Evolutionary conservation across 306 rosid species (phyloP), one percentile per base, ranked within the genome.

Genomic region (Vachellia pachyceras): DNA sequence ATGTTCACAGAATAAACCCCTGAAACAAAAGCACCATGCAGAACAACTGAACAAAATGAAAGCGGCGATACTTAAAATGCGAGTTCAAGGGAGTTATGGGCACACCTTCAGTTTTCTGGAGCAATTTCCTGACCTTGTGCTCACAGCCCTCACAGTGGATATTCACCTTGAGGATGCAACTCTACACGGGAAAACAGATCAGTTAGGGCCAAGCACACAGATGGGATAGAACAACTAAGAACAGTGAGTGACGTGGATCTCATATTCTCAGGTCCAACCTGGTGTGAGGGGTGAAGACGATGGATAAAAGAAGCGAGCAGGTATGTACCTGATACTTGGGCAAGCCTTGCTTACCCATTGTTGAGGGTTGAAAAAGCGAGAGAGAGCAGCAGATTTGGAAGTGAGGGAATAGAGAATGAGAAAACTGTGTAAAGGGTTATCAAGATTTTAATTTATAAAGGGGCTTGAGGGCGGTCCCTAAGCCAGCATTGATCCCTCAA

Each of bases 131-230:
- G 0, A 95, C 97, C 86, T 91, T 91, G 77, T 90, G 85, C 77
- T 85, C 91, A 80, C 98, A 95, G 3, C 99, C 99, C 14, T 92
- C 96, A 33, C 99, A 95, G 84, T 92, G 90, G 77, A 95, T 93
- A 74, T 90, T 90, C 3, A 95, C 98, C 75, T 88, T 89, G 55
- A 91, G 92, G 73, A 88, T 87, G 76, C 89, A 95, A 69, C 86
- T 89, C 99, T 93, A 6, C 36, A 20, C 5, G 35, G 54, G 36
- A 41, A 69, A 69, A 71, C 47, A 82, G 55, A 80, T 52, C 40
- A 73, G 85, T 73, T 6, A 64, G 0, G 39, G 20, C 4, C 5
- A 29, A 63, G 41, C n/a, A n/a, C 20, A 2, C 14, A 63, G 14
- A 6, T 33, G 3, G 18, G 6, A 7, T 14, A 15, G 5, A 7